Conservation (phyloP, 257 asterid species). For the Solanum tacnaense region DNA sequence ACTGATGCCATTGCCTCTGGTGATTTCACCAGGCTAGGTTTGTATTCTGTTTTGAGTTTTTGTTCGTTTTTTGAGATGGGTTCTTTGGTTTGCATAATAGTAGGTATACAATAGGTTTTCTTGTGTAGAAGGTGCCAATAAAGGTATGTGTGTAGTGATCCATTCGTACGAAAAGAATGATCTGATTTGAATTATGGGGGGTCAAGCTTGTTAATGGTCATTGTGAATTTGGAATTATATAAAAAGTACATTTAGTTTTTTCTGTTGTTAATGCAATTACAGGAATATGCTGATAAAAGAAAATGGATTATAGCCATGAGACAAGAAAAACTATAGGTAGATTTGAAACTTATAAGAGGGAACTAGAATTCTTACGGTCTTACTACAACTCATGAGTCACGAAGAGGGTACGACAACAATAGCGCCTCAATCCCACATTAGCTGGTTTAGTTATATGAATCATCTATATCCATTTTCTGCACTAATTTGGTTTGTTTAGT, state of each 20-base stretch:
- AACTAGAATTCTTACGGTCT: not conserved
- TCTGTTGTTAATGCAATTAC: not conserved
- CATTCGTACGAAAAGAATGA: not conserved
- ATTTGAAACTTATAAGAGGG: not conserved
- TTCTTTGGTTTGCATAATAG: not conserved
- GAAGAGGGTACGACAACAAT: not conserved
- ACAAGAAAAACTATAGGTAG: not conserved
- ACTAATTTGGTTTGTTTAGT: not conserved
- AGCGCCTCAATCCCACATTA: not conserved
- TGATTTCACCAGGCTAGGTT: constrained; percentile 89
- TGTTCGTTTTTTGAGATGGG: not conserved
- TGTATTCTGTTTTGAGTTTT: not conserved
- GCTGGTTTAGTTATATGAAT: not conserved
- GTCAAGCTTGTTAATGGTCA: not conserved
- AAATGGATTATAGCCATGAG: not conserved
- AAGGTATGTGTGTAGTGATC: not conserved
- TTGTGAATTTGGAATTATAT: not conserved
- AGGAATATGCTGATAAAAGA: not conserved
- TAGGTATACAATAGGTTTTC: not conserved
- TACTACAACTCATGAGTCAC: not conserved
- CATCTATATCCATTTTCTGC: not conserved
- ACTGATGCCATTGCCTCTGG: constrained; percentile 87
- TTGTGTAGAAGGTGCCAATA: not conserved
- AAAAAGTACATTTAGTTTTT: not conserved
- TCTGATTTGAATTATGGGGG: not conserved